Evolutionary conservation across 179 eudicot species (phyloP).

Genomic region (Beta lomatogona): DNA sequence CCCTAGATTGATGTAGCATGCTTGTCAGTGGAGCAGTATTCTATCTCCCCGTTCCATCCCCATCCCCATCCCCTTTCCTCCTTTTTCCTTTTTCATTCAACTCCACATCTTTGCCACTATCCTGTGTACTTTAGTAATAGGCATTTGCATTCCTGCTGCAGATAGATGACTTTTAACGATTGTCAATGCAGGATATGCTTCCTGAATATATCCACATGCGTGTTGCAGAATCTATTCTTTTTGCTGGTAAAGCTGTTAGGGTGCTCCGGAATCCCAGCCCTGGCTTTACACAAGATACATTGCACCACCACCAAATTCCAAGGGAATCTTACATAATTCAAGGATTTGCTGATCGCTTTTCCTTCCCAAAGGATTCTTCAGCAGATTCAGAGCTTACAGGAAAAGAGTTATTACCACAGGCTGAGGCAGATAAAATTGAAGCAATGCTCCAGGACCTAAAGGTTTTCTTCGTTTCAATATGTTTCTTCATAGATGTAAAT

Average conservation of each 20-base stretch:
- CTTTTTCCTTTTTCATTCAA: not conserved
- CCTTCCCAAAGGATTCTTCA: slow-evolving; percentile 52
- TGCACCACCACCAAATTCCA: slow-evolving; percentile 58
- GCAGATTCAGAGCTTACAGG: slow-evolving; percentile 49
- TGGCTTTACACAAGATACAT: slow-evolving; percentile 53
- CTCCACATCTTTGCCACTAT: not conserved
- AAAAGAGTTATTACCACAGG: slow-evolving; percentile 86
- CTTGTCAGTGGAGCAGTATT: not conserved
- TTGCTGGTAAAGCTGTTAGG: slow-evolving; percentile 97
- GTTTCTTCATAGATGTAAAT: slow-evolving; percentile 16
- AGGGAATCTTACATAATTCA: slow-evolving; percentile 60
- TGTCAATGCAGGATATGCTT: slow-evolving; percentile 84
- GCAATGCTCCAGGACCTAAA: slow-evolving; percentile 80
- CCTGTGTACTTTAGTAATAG: not conserved
- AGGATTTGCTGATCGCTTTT: slow-evolving; percentile 45
- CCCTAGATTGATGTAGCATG: not conserved
- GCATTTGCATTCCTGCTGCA: not conserved
- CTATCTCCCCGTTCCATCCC: not conserved
- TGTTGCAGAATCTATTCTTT: slow-evolving; percentile 89
- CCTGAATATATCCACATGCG: slow-evolving; percentile 89
- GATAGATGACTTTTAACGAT: not conserved
- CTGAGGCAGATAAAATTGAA: slow-evolving; percentile 94
- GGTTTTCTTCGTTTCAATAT: slow-evolving; percentile 40
- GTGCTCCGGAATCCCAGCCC: slow-evolving; percentile 94
- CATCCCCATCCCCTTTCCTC: no score